phyloP scores from a whole-genome alignment of 2,329 filamentous ascomycete genomes.

The Xylaria polymorpha region DNA sequence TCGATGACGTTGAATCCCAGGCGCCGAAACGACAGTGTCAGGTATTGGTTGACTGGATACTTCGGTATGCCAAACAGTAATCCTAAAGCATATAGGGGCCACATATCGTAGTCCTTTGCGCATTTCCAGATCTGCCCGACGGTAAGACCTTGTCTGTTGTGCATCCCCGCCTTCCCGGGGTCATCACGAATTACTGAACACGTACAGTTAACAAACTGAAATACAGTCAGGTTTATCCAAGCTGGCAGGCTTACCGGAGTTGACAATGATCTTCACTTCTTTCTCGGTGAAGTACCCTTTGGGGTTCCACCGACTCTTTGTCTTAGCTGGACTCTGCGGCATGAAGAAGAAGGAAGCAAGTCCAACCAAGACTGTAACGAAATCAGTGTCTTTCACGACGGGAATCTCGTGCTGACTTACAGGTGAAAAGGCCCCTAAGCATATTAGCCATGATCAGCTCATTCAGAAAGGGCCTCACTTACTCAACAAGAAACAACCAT shows the following conservation, averaged over 20 bases:
- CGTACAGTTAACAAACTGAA: slow-evolving; percentile 30
- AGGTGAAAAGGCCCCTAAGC: slow-evolving; percentile 49
- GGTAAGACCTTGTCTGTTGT: slow-evolving; percentile 62
- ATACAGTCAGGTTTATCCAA: not conserved
- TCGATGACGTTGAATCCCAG: slow-evolving; percentile 57
- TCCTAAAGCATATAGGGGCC: slow-evolving; percentile 52
- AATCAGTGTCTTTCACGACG: slow-evolving; percentile 54
- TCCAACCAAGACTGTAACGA: slow-evolving; percentile 59
- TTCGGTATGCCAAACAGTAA: slow-evolving; percentile 59
- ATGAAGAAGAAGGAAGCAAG: slow-evolving; percentile 66
- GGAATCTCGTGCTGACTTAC: slow-evolving; percentile 39
- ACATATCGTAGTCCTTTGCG: slow-evolving; percentile 64
- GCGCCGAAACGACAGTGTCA: slow-evolving; percentile 44
- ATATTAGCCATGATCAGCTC: slow-evolving; percentile 34
- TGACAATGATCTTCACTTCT: slow-evolving; percentile 75
- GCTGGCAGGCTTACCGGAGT: slow-evolving; percentile 52
- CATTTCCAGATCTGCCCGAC: slow-evolving; percentile 58
- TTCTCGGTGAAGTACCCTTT: slow-evolving; percentile 71
- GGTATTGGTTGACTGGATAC: slow-evolving; percentile 53
- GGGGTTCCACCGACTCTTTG: slow-evolving; percentile 65
- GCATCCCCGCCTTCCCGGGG: slow-evolving; percentile 61
- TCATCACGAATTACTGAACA: slow-evolving; percentile 63
- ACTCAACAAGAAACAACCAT: slow-evolving; percentile 63
- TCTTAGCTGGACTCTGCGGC: slow-evolving; percentile 71
- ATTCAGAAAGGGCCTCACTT: slow-evolving; percentile 33